Conservation (phyloP, 2,329 filamentous ascomycete genomes). For the Ophiostoma himal-ulmi region DNA sequence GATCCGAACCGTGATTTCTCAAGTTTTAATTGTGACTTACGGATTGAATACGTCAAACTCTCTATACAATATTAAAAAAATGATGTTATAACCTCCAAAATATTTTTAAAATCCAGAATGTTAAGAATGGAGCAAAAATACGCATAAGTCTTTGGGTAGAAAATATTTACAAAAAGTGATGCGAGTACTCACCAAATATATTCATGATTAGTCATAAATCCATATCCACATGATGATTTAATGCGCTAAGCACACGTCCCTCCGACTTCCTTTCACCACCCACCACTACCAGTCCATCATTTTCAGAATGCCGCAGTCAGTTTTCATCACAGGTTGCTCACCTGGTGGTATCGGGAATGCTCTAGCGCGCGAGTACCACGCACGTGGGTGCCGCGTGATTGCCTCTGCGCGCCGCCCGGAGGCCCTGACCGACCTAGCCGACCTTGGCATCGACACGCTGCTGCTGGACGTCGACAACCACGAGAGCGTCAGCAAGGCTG, state of each 20-base stretch:
- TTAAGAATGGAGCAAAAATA: too few relatives aligned
- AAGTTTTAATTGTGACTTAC: too few relatives aligned
- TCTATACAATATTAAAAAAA: too few relatives aligned
- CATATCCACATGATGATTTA: not conserved
- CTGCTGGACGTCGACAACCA: conserved; percentile 31
- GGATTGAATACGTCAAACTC: too few relatives aligned
- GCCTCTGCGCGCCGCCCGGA: conserved; percentile 37
- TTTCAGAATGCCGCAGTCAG: not conserved
- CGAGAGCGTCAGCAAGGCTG: conserved; percentile 31
- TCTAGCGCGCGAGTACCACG: conserved; percentile 32
- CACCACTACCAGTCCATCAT: not conserved
- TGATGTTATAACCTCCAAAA: too few relatives aligned
- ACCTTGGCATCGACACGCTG: conserved; percentile 29
- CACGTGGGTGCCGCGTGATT: conserved; percentile 36
- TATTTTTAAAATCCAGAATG: too few relatives aligned
- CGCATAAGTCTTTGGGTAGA: too few relatives aligned
- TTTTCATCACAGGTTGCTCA: conserved; percentile 27
- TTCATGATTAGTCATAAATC: not conserved
- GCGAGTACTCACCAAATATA: too few relatives aligned
- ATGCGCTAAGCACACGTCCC: not conserved
- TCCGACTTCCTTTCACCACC: not conserved
- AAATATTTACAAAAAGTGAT: too few relatives aligned
- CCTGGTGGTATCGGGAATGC: conserved; percentile 33
- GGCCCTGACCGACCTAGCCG: conserved; percentile 30
- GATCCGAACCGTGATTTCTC: too few relatives aligned